Conservation (phyloP, 2,329 filamentous ascomycete species). For the Beauveria medogensis region DNA sequence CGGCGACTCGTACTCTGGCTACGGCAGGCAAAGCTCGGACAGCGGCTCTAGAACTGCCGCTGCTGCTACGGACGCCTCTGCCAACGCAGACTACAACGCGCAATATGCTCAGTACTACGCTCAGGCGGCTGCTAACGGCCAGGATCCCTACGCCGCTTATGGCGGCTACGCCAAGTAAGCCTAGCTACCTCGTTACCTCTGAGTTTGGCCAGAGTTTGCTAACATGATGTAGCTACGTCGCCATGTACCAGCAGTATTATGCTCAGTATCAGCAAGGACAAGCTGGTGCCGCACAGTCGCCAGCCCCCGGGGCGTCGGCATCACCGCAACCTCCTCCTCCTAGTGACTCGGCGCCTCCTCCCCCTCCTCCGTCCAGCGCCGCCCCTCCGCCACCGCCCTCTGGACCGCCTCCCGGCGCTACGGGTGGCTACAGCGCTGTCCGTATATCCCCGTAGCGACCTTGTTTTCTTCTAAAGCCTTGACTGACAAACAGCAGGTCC, state of each 20-base stretch:
- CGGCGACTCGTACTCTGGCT: constrained; percentile 21
- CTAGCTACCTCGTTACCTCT: not conserved
- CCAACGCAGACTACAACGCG: constrained; percentile 57
- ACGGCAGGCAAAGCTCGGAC: constrained; percentile 22
- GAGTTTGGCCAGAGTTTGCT: constrained; percentile 11
- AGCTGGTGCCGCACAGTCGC: constrained; percentile 18
- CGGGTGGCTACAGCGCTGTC: constrained; percentile 56
- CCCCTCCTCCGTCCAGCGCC: constrained; percentile 47
- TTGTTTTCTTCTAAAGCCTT: not conserved
- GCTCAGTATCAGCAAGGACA: constrained; percentile 32
- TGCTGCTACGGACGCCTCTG: constrained; percentile 18
- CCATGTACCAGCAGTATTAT: constrained; percentile 68
- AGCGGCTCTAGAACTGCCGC: constrained; percentile 29
- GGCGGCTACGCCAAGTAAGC: constrained; percentile 75
- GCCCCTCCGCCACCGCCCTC: constrained; percentile 44
- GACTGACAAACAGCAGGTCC: constrained; percentile 33
- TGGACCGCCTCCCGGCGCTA: constrained; percentile 40
- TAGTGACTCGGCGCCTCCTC: constrained; percentile 54
- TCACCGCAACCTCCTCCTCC: constrained; percentile 50
- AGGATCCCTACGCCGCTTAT: constrained; percentile 83
- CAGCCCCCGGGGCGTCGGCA: constrained; percentile 31
- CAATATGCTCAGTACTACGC: constrained; percentile 79
- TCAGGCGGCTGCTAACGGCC: constrained; percentile 27
- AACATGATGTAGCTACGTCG: constrained; percentile 42
- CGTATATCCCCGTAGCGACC: constrained; percentile 21